Evolutionary conservation across 768 basidiomycete genomes (phyloP), one percentile per base, ranked within the genome.

Genomic region (Paxillus involutus): DNA sequence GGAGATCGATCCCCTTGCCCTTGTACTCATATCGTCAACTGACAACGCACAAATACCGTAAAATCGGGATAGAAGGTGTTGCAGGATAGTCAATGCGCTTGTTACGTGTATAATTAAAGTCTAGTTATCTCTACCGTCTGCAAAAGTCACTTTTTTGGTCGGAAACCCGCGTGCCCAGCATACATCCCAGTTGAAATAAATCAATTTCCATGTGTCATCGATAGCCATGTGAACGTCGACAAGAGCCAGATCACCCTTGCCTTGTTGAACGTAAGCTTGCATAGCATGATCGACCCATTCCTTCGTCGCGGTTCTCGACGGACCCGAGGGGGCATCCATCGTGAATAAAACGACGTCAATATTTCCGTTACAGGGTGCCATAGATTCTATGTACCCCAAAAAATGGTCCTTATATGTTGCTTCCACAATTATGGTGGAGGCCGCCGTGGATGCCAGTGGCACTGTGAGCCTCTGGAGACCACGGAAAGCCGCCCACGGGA

Each of bases 401-500:
- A 29, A 7, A 5, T 9, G 13, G 8, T 11, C 6, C 26, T 11
- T 7, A 29, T 9, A 24, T 14, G 17, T 6, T 14, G 12, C 29
- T n/a, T 32, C 4, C 16, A 29, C 44, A n/a, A 13, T 2, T 7
- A 13, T 39, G 13, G 13, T 7, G 37, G 37, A n/a, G 14, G 37
- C 6, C 10, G 6, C 13, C 17, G 17, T 33, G n/a, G 17, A 33
- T 10, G 7, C 11, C 16, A 46, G 8, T 6, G 44, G 44, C 8
- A 43, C 14, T 16, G 49, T 37, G 48, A 51, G 26, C 5, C 33
- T 41, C 36, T 17, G 40, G 12, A 77, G 67, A 47, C 53, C 67
- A 4, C 57, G 61, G 64, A 76, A 67, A 16, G 56, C 51, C 5
- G 61, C 45, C 44, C 75, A 73, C 1, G 75, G 75, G 24, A 76